phyloP scores from a whole-genome alignment of 441 rosid species.

The Jatropha multifida region DNA sequence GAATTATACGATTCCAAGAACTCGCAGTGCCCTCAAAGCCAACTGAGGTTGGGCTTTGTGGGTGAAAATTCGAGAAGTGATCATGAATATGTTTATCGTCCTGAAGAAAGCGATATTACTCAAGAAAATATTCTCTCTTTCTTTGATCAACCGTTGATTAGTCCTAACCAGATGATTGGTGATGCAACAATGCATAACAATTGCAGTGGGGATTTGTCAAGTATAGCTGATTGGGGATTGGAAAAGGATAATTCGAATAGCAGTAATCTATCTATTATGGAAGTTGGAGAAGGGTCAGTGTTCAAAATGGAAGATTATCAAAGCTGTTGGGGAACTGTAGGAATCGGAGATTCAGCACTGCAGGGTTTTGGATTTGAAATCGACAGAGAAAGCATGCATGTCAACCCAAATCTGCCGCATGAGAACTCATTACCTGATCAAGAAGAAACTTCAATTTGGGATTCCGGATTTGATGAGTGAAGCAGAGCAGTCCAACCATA shows the following conservation, averaged over 20 bases:
- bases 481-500: neutral
- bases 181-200: neutral
- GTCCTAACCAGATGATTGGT: neutral
- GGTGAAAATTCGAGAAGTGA: constrained; percentile 34
- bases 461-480: constrained; percentile 24
- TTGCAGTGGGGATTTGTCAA: neutral
- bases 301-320: constrained; percentile 16
- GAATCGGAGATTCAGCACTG: constrained; percentile 22
- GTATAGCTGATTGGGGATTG: constrained; percentile 30
- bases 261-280: neutral
- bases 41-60: constrained; percentile 20
- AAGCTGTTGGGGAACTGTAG: constrained; percentile 20
- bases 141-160: neutral
- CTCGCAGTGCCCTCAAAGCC: constrained; percentile 21
- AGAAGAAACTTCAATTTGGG: constrained; percentile 40
- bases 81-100: constrained; percentile 23
- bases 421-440: neutral
- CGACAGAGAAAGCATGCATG: constrained; percentile 6
- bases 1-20: constrained; percentile 22
- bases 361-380: constrained; percentile 4
- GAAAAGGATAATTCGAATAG: constrained; percentile 16
- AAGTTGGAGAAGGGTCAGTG: constrained; percentile 23
- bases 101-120: constrained; percentile 12
- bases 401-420: constrained; percentile 9
- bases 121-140: neutral